Evolutionary conservation across 495 filamentous ascomycete species (phyloP).

Genomic region (Parachaetomium inaequale): DNA sequence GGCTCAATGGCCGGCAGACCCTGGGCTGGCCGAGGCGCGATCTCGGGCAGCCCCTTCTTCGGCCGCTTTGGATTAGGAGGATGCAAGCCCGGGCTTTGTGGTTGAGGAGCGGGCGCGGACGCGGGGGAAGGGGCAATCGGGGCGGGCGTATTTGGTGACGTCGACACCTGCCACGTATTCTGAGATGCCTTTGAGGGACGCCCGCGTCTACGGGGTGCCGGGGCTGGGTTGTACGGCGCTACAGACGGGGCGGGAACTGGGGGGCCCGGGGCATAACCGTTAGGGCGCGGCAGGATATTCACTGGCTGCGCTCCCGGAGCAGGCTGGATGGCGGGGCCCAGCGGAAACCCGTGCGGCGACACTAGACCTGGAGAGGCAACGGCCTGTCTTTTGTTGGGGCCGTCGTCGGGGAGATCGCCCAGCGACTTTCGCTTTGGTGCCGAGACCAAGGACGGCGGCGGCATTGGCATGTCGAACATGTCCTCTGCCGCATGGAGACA

Average conservation of each 20-base stretch:
- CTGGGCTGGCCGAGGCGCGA: slow-evolving; percentile 18
- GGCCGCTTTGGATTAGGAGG: not conserved
- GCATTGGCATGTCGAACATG: slow-evolving; percentile 42
- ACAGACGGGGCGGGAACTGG: slow-evolving; percentile 27
- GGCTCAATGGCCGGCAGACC: not conserved
- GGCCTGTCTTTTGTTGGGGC: slow-evolving; percentile 43
- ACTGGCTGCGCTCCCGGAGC: slow-evolving; percentile 12
- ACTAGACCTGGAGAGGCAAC: slow-evolving; percentile 28
- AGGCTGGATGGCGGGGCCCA: slow-evolving; percentile 33
- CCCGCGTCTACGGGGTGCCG: slow-evolving; percentile 28
- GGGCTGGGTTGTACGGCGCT: slow-evolving; percentile 22
- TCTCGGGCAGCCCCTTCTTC: slow-evolving; percentile 18
- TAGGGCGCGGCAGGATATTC: slow-evolving; percentile 37
- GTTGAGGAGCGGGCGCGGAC: slow-evolving; percentile 18
- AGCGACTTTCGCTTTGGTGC: slow-evolving; percentile 44
- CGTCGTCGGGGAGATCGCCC: slow-evolving; percentile 41
- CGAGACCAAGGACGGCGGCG: slow-evolving; percentile 36
- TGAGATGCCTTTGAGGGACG: slow-evolving; percentile 31
- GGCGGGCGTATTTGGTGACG: slow-evolving; percentile 36
- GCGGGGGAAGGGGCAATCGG: slow-evolving; percentile 12
- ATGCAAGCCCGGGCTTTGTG: slow-evolving; percentile 22
- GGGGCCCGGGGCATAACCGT: slow-evolving; percentile 34
- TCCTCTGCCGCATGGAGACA: slow-evolving; percentile 41
- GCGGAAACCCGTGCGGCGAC: slow-evolving; percentile 18
- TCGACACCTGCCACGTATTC: slow-evolving; percentile 28